Evolutionary conservation across 2,329 filamentous ascomycete species (phyloP), one percentile per base, ranked within the genome.

Genomic region (Penicillium sp.): DNA sequence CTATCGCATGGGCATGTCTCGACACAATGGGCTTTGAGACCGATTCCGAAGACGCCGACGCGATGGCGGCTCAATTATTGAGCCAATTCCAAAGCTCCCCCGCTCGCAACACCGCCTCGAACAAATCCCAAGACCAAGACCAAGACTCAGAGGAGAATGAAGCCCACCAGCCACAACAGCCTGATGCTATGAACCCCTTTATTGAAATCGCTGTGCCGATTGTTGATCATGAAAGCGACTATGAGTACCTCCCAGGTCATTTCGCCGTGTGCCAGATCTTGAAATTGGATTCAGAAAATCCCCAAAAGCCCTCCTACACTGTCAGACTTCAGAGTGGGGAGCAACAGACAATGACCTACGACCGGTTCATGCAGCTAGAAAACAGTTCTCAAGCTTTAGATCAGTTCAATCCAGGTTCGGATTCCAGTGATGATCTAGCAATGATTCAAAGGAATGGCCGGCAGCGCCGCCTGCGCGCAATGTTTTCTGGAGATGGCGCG

Each of bases 161-260:
- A 27, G 13, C 49, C 22, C 29, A 10, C 14, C 24, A 45, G 21
- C 8, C 11, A 10, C 21, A 47, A 11, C 35, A 16, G 11, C n/a
- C 16, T 27, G 9, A 16, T 52, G 4, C 43, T 9, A 14, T 44
- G 26, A 29, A 47, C 6, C 22, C n/a, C 13, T 19, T 13, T 11
- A 49, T 62, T 44, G 67, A 65, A 37, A 67, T 78, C 33, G 60
- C 72, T 29, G 56, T 76, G 13, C 75, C 76, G 10, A 45, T 21
- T 1, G 51, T 75, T 5, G 51, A 65, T 4, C 66, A 75, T 42
- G 58, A 61, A 21, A 63, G 71, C 11, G 70, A 74, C 21, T 79
- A 77, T 60, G 65, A 74, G 14, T 75, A 66, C 53, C 63, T 78
- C 14, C 74, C 75, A 1, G 75, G 75, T 11, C 74, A 78, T 60